Percentiles rank a stretch among this genome's conserved stretches.
These are phyloP conservation scores for Erodium moschatum DNA, from an alignment of 441 rosid genomes.

Conservation along the genomic window DNA sequence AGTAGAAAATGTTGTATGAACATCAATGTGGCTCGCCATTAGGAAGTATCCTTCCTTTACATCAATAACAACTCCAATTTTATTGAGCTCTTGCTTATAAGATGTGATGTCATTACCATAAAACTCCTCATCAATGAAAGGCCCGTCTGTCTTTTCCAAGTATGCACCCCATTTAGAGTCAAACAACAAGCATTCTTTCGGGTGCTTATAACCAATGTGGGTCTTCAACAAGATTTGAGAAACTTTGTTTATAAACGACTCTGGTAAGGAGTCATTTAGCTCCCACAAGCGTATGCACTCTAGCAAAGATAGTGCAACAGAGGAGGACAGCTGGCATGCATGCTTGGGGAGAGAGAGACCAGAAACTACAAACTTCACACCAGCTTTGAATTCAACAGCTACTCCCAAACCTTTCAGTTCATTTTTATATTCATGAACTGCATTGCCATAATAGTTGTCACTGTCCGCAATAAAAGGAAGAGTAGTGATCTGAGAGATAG, in stretches of 20 bases:
- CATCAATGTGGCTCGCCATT: constrained; percentile 32
- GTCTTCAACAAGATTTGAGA: constrained; percentile 53
- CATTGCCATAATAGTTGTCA: constrained; percentile 34
- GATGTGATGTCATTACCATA: constrained; percentile 34
- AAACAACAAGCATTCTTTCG: constrained; percentile 36
- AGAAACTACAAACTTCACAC: constrained; percentile 39
- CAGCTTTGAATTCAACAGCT: constrained; percentile 31
- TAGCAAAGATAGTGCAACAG: constrained; percentile 35
- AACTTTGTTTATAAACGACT: constrained; percentile 23
- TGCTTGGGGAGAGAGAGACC: constrained; percentile 31
- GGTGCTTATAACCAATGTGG: constrained; percentile 38
- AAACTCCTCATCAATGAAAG: constrained; percentile 53
- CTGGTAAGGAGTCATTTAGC: constrained; percentile 20
- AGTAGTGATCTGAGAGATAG: constrained; percentile 36
- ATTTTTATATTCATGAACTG: constrained; percentile 29
- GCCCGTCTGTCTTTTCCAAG: constrained; percentile 50
- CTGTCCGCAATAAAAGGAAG: constrained; percentile 55
- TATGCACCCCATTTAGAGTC: constrained; percentile 29
- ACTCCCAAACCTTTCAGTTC: constrained; percentile 49
- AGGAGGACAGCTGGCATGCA: constrained; percentile 25
- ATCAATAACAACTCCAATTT: constrained; percentile 45
- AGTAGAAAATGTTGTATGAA: constrained; percentile 30
- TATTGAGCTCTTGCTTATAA: constrained; percentile 34
- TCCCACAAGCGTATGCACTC: constrained; percentile 35
- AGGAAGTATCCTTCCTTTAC: constrained; percentile 24